Evolutionary conservation across 2,329 filamentous ascomycete genomes (phyloP).

Genomic region (Venturiaceae sp.): DNA sequence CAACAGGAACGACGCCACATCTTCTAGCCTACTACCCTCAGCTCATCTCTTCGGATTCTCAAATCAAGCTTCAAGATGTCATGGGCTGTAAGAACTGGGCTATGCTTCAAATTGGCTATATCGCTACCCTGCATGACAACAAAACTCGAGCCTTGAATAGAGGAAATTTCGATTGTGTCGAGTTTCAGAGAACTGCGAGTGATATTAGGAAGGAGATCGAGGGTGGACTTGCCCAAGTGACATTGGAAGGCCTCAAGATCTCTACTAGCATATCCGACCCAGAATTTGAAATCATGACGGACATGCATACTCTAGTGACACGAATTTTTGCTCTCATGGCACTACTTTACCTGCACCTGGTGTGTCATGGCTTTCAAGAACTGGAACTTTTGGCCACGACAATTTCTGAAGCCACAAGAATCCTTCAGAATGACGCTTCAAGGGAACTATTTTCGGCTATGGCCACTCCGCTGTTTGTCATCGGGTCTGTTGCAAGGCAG

Average conservation of each 20-base stretch:
- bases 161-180: too few species aligned
- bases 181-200: too few species aligned
- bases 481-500: neutral
- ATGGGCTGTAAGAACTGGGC: neutral
- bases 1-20: neutral
- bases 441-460: neutral
- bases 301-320: too few species aligned
- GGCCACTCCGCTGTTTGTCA: neutral
- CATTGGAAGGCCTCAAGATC: too few species aligned
- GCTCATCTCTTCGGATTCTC: neutral
- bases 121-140: neutral
- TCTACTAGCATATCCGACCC: too few species aligned
- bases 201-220: neutral
- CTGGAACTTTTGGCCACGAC: neutral
- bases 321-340: neutral
- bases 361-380: neutral
- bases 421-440: too few species aligned
- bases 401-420: neutral
- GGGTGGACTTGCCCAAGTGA: neutral
- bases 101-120: neutral
- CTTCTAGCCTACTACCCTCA: neutral
- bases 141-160: too few species aligned
- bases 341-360: neutral
- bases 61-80: neutral
- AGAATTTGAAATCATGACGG: neutral